Evolutionary conservation across 2,329 filamentous ascomycete species (phyloP).

Genomic region (Apiospora malaysiana): DNA sequence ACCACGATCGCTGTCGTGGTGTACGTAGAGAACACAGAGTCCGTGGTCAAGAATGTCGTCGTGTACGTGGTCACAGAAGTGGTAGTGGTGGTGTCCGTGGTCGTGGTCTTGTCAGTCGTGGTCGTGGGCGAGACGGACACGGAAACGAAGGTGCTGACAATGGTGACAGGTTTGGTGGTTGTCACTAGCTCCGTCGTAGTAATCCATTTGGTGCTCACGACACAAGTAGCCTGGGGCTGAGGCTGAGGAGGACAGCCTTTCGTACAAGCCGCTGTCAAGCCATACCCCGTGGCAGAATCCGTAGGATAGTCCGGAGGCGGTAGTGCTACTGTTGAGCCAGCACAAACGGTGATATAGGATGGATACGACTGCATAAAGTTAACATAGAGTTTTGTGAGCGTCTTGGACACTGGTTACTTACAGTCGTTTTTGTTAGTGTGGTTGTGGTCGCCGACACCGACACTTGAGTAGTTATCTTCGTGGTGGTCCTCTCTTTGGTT

Average conservation of each 20-base stretch:
- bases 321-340: not conserved
- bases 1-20: conserved; percentile 36
- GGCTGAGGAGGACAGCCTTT: not conserved
- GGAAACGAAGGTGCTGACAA: not conserved
- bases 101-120: conserved; percentile 28
- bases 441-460: not conserved
- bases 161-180: conserved; percentile 11
- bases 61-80: conserved; percentile 33
- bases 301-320: not conserved
- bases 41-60: conserved; percentile 38
- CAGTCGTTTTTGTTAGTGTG: not conserved
- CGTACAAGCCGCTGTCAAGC: conserved; percentile 14
- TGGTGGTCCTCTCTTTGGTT: not conserved
- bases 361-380: conserved; percentile 22
- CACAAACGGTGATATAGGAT: conserved; percentile 19
- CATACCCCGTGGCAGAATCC: not conserved
- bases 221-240: not conserved
- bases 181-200: conserved; percentile 23
- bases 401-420: not conserved
- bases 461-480: not conserved
- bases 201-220: conserved; percentile 13
- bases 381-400: not conserved
- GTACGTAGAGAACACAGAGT: conserved; percentile 39
- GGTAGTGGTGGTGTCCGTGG: conserved; percentile 29
- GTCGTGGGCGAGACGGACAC: conserved; percentile 17